A percentile compares a stretch with the other conserved stretches of the same genome.
phyloP scores from a whole-genome alignment of 129 eudicot genomes.

The Flaveria ramosissima region DNA sequence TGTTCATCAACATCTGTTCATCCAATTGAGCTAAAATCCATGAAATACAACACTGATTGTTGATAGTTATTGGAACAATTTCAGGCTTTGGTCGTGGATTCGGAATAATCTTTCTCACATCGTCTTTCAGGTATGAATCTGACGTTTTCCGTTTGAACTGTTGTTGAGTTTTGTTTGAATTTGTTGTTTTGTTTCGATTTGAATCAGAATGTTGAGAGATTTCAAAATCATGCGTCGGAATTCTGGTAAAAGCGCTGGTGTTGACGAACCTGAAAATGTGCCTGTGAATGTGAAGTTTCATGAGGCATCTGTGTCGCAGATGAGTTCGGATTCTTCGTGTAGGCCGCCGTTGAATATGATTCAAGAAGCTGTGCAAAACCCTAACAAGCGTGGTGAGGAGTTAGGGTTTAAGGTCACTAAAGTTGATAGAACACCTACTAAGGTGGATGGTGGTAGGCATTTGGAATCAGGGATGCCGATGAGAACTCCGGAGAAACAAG shows the following conservation, averaged over 20 bases:
- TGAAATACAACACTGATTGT: not conserved
- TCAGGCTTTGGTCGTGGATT: constrained; percentile 42
- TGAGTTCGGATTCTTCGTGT: constrained; percentile 32
- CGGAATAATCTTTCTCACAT: constrained; percentile 48
- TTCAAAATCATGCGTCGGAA: constrained; percentile 57
- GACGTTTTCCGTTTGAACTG: not conserved
- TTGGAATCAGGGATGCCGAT: constrained; percentile 45
- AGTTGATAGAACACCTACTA: constrained; percentile 68
- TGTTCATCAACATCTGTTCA: not conserved
- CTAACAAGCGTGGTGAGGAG: constrained; percentile 44
- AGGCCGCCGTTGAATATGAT: constrained; percentile 70
- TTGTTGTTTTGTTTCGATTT: constrained; percentile 16
- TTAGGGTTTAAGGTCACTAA: constrained; percentile 41
- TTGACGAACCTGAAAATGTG: constrained; percentile 72
- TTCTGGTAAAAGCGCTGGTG: constrained; percentile 45
- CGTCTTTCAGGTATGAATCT: constrained; percentile 60
- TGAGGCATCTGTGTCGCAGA: constrained; percentile 36
- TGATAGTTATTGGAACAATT: constrained; percentile 37
- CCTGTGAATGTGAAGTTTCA: constrained; percentile 46
- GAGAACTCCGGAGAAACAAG: constrained; percentile 81
- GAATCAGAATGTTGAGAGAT: constrained; percentile 79
- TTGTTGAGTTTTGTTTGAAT: not conserved
- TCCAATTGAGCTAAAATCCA: constrained; percentile 9
- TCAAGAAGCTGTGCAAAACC: constrained; percentile 48
- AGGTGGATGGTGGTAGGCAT: constrained; percentile 42